Evolutionary conservation across 495 filamentous ascomycete species (phyloP).

Genomic region (Mycothermus thermophilus): DNA sequence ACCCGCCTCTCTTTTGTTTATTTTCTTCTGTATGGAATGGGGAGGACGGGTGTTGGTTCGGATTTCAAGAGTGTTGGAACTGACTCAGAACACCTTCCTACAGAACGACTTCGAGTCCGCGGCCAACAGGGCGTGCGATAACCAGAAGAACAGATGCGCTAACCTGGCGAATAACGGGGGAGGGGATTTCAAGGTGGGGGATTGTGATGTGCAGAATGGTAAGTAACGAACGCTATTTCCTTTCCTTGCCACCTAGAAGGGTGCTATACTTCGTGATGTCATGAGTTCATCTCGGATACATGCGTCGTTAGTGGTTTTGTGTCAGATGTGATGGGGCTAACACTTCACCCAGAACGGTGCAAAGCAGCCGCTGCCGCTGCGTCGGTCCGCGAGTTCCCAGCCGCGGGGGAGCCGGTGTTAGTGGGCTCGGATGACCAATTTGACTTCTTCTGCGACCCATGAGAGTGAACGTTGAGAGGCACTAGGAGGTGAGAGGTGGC

Average conservation of each 20-base stretch:
- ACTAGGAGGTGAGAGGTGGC: too few species aligned
- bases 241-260: neutral
- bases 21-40: too few species aligned
- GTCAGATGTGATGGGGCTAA: too few species aligned
- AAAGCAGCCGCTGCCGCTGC: slow-evolving; percentile 13
- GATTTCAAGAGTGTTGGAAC: too few species aligned
- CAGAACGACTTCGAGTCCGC: slow-evolving; percentile 31
- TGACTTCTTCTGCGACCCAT: slow-evolving; percentile 25
- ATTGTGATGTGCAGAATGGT: slow-evolving; percentile 28
- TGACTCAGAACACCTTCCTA: neutral
- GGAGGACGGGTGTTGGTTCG: too few species aligned
- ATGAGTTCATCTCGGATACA: too few species aligned
- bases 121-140: slow-evolving; percentile 24
- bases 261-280: too few species aligned
- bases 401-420: slow-evolving; percentile 14
- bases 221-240: too few species aligned
- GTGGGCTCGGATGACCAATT: slow-evolving; percentile 22
- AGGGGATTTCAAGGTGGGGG: slow-evolving; percentile 16
- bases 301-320: too few species aligned
- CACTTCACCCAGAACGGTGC: slow-evolving; percentile 16
- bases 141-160: slow-evolving; percentile 29
- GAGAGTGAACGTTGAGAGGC: neutral
- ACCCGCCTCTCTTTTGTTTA: too few species aligned
- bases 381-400: slow-evolving; percentile 12
- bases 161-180: slow-evolving; percentile 17